Conservation (phyloP, 257 asterid species). For the Solanum tacnaense region DNA sequence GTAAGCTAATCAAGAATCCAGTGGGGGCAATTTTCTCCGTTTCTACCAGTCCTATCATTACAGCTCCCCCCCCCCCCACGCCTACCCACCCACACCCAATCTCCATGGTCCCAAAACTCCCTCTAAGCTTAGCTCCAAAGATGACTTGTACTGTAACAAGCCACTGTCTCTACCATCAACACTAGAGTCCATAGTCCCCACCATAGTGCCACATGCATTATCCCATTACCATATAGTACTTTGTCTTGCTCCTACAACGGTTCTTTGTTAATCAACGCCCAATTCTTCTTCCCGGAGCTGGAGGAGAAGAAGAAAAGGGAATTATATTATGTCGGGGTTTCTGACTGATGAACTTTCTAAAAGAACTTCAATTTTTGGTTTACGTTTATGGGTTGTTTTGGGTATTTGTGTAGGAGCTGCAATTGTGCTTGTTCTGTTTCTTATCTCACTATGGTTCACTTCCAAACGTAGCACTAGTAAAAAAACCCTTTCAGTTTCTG, state of each 20-base stretch:
- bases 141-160: neutral
- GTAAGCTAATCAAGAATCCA: neutral
- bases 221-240: constrained; percentile 7
- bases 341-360: constrained; percentile 50
- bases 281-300: neutral
- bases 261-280: neutral
- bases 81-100: neutral
- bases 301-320: neutral
- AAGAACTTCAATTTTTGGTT: constrained; percentile 66
- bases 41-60: constrained; percentile 43
- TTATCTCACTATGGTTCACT: constrained; percentile 71
- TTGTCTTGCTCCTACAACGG: constrained; percentile 1
- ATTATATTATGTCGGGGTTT: constrained; percentile 36
- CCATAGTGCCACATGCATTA: constrained; percentile 1
- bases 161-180: neutral
- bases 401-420: constrained; percentile 90
- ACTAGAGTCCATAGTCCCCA: neutral
- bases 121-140: neutral
- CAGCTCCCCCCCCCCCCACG: constrained; percentile 19
- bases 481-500: constrained; percentile 13
- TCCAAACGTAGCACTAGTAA: constrained; percentile 29
- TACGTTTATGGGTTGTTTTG: constrained; percentile 66
- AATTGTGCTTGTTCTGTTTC: constrained; percentile 50
- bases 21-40: constrained; percentile 26
- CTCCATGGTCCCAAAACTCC: neutral